Conservation (phyloP, 108 stramenopile genomes). For the Nitzschia sp. region DNA sequence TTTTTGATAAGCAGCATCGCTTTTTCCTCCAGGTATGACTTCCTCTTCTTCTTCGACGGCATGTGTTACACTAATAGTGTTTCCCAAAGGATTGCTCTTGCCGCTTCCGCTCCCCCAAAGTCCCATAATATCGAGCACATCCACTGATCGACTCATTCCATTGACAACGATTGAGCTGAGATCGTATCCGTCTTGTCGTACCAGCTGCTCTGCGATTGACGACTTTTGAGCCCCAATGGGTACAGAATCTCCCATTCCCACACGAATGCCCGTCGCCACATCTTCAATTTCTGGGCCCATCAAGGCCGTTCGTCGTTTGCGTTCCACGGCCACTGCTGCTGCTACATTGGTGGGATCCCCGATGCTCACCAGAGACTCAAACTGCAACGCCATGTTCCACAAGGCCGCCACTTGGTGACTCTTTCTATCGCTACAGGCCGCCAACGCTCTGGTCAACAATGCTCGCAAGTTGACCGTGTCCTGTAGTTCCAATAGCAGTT, state of each 20-base stretch:
- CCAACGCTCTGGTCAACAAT: slow-evolving; percentile 75
- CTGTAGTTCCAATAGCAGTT: slow-evolving; percentile 78
- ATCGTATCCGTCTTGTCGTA: slow-evolving; percentile 82
- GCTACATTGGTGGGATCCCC: slow-evolving; percentile 40
- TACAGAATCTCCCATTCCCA: slow-evolving; percentile 37
- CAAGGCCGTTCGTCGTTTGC: slow-evolving; percentile 70
- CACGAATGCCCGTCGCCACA: slow-evolving; percentile 65
- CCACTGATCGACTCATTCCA: slow-evolving; percentile 73
- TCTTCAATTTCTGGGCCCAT: slow-evolving; percentile 79
- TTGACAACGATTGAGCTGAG: slow-evolving; percentile 73
- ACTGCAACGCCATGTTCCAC: slow-evolving; percentile 88
- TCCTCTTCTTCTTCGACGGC: slow-evolving; percentile 40
- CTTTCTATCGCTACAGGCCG: slow-evolving; percentile 71
- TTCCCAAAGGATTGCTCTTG: slow-evolving; percentile 6
- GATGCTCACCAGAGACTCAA: slow-evolving; percentile 67
- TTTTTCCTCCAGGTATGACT: slow-evolving; percentile 68
- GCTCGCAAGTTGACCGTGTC: slow-evolving; percentile 83
- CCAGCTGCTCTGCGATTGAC: slow-evolving; percentile 72
- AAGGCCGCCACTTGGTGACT: slow-evolving; percentile 51
- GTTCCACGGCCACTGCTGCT: slow-evolving; percentile 56
- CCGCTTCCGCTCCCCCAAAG: slow-evolving; percentile 64
- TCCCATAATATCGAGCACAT: slow-evolving; percentile 76
- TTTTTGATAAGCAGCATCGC: slow-evolving; percentile 71
- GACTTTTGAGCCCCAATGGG: slow-evolving; percentile 66
- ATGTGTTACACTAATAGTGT: slow-evolving; percentile 34